Evolutionary conservation across 352 stramenopile genomes (phyloP).

Genomic region (Chrysophaeum taylorii): DNA sequence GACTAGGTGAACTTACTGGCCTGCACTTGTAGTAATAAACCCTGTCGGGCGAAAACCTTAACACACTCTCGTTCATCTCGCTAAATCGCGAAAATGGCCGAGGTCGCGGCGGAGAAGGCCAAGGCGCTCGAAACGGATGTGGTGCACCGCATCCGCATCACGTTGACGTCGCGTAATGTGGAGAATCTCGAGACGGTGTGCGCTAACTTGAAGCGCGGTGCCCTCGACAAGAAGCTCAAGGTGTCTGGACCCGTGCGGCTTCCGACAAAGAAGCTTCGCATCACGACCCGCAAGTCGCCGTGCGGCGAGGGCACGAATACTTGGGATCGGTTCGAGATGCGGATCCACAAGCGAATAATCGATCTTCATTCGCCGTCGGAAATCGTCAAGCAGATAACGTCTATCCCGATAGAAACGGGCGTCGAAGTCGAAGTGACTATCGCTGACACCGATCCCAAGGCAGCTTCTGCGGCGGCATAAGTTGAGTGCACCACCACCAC

Average conservation of each 20-base stretch:
- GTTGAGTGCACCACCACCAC: too few relatives aligned
- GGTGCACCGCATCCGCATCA: constrained; percentile 92
- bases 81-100: too few relatives aligned
- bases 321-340: constrained; percentile 98
- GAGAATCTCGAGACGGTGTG: constrained; percentile 99
- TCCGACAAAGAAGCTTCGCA: constrained; percentile 94
- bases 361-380: constrained; percentile 94
- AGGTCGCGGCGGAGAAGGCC: too few relatives aligned
- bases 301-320: constrained; percentile 97
- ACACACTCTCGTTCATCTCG: too few relatives aligned
- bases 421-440: constrained; percentile 97
- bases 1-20: too few relatives aligned
- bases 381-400: constrained; percentile 99
- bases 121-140: constrained; percentile 28
- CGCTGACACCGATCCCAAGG: constrained; percentile 64
- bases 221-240: constrained; percentile 96
- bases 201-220: constrained; percentile 91
- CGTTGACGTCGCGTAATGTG: constrained; percentile 95
- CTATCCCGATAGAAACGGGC: constrained; percentile 96
- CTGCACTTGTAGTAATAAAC: too few relatives aligned
- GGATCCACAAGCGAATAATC: constrained; percentile 95
- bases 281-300: constrained; percentile 97
- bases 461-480: too few relatives aligned
- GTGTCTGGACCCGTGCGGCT: constrained; percentile 94
- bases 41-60: too few relatives aligned